Base-by-base conservation (phyloP, 2,329 filamentous ascomycete genomes). In the Colletotrichum agaves region DNA sequence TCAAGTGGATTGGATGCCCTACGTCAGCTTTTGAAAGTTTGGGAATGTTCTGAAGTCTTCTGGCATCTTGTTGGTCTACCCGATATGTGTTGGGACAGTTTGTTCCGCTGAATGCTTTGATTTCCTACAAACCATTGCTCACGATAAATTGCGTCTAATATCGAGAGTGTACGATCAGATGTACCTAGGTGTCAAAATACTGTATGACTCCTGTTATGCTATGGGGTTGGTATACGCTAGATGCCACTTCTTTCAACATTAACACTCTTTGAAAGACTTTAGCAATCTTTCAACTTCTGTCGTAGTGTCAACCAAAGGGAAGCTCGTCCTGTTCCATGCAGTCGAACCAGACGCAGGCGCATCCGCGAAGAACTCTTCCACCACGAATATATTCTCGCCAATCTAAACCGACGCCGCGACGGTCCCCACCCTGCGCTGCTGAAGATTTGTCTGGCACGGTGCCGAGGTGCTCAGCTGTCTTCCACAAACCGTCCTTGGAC, bases 401-500 rank as follows among this genome's bases (percentile, higher is more conserved):
- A 74, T 50, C 23, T 70, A 64, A 10, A 70, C 59, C 12, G 64
- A 23, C 6, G 59, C 49, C 12, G 65, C 62, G 35, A 67, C 41
- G 11, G 41, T 46, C 1, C 1, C 64, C 67, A 7, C 67, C 64
- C 19, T 64, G 64, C 11, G 64, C 61, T 23, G 44, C 60, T 2
- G 61, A 17, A 5, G 64, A 67, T 5, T 65, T 63, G 21, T 74
- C 76, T 13, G 76, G 60, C 0, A 80, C 71, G 0, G 71, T 72
- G 0, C 79, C 79, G 10, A 81, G 44, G 19, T 78, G 75, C 71
- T 79, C 74, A 3, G 79, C 79, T 3, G 70, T 70, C 27, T 71
- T 69, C 80, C 80, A 82, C 19, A 66, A 71, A 6, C 70, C 73
- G 37, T 81, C 76, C n/a, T 69, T 65, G 2, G 78, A 80, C 12